Evolutionary conservation across 306 rosid species (phyloP).

Genomic region (Malus asiatica): DNA sequence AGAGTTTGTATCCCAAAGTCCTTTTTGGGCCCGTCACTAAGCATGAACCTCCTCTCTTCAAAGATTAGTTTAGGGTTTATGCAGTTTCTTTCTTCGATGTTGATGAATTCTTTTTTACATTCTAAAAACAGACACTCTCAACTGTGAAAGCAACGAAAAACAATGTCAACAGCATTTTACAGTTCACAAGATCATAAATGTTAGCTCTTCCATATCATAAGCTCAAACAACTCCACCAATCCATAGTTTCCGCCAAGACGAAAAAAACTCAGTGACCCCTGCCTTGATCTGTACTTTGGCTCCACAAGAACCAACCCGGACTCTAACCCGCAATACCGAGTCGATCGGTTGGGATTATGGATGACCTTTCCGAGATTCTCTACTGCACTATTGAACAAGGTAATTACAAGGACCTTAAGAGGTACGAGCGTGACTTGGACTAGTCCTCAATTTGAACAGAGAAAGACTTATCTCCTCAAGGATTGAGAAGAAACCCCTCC

Average conservation of each 20-base stretch:
- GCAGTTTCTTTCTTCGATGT: too few species aligned
- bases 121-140: not conserved
- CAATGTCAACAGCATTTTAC: not conserved
- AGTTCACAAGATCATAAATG: not conserved
- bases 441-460: too few species aligned
- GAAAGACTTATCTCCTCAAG: too few species aligned
- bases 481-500: too few species aligned
- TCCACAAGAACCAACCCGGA: constrained; percentile 42
- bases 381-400: not conserved
- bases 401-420: not conserved
- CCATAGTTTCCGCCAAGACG: not conserved
- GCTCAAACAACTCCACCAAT: not conserved
- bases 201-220: not conserved
- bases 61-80: too few species aligned
- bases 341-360: not conserved
- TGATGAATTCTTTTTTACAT: too few species aligned
- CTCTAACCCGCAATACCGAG: constrained; percentile 28
- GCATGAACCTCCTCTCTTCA: not conserved
- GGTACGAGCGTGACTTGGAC: too few species aligned
- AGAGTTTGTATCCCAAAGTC: not conserved
- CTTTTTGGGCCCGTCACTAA: not conserved
- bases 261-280: not conserved
- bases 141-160: not conserved
- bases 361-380: not conserved
- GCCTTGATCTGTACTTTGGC: constrained; percentile 5